Evolutionary conservation across 257 asterid species (phyloP), one percentile per base, ranked within the genome.

Genomic region (Penstemon eatonii): DNA sequence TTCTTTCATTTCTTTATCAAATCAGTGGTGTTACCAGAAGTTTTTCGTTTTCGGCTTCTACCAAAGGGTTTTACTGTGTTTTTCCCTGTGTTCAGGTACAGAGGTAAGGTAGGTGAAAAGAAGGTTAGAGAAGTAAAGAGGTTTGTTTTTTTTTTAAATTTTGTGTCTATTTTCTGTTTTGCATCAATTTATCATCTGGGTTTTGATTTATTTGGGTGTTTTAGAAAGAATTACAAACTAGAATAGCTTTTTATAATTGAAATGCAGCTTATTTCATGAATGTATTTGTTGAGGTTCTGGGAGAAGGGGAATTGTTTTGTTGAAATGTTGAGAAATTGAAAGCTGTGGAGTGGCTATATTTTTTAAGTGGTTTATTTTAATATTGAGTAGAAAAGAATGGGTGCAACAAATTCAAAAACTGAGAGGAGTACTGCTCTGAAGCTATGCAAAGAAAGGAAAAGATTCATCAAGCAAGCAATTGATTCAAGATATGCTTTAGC

Each of bases 401-500:
- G 99, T 9, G 74, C 73, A 56, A 5, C 89, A 8, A 87, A 82
- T 71, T 90, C 99, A 1, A 93, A 88, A 76, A 75, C 81, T 3
- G 91, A 88, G 76, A 84, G 83, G 67, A 90, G 92, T 65, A 84
- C 68, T 68, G 99, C 99, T 46, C 64, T 93, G 68, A 85, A 79
- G 67, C 76, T 93, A 15, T 93, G 99, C 82, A 93, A 82, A 73
- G 96, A 85, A 74, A 83, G 99, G 81, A 93, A 88, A 60, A 84
- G 82, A 57, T 87, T 87, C 64, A 83, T 85, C 56, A 93, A 90
- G 61, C 91, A 87, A 84, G 99, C 97, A 3, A 86, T 86, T 60
- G 97, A 93, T 80, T 94, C 96, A 1, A 82, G 97, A 69, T 94
- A 80, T 63, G 94, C 92, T 55, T 78, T 91, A 66, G 99, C 99